These are phyloP conservation scores for Pachysandra terminalis DNA, from an alignment of 164 flowering plant species.

Conservation along the genomic window DNA sequence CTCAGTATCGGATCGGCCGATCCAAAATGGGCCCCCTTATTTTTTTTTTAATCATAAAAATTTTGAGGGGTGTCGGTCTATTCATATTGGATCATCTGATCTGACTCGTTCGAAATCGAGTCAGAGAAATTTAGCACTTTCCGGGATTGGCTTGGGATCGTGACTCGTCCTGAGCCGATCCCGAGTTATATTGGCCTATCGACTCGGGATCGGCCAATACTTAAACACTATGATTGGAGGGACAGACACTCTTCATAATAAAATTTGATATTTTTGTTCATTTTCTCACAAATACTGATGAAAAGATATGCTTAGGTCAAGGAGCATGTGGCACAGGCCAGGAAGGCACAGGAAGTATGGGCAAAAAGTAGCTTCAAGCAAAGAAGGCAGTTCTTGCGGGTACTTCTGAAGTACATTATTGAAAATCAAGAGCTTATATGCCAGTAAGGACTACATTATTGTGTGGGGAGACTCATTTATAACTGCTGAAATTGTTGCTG, in stretches of 20 bases:
- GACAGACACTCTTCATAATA: neutral
- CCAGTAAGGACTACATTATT: slow-evolving; percentile 57
- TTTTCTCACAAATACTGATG: neutral
- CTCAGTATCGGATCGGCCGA: too few species aligned
- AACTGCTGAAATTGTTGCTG: neutral
- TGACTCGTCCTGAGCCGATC: too few species aligned
- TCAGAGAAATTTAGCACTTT: too few species aligned
- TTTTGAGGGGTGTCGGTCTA: too few species aligned
- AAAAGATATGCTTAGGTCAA: slow-evolving; percentile 51
- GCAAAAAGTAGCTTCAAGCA: slow-evolving; percentile 89
- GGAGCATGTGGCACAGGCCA: slow-evolving; percentile 77
- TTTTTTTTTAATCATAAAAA: too few species aligned
- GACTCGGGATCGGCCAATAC: too few species aligned
- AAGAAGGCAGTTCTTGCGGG: slow-evolving; percentile 84
- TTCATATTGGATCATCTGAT: too few species aligned
- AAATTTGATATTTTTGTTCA: neutral
- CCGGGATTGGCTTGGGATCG: too few species aligned
- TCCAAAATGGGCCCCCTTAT: too few species aligned
- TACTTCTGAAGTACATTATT: slow-evolving; percentile 89
- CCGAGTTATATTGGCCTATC: too few species aligned
- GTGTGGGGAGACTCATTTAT: neutral
- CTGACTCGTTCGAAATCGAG: too few species aligned
- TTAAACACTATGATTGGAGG: too few species aligned
- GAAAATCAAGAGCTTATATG: slow-evolving; percentile 97
- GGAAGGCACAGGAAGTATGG: slow-evolving; percentile 89